Evolutionary conservation across 345 rosid species (phyloP).

Genomic region (Citrus reticulata): DNA sequence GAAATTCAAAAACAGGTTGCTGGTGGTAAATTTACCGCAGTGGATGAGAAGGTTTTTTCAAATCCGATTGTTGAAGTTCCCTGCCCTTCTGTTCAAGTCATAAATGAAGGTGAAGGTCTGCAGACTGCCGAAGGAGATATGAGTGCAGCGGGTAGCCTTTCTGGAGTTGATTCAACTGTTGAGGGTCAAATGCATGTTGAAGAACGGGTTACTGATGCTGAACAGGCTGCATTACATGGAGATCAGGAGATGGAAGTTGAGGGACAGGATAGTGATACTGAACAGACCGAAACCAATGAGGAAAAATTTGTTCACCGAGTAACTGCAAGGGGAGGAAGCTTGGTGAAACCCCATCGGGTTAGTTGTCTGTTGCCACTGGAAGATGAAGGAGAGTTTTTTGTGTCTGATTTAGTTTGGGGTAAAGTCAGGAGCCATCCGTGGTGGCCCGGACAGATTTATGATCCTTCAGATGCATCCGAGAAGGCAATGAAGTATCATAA

Average conservation of each 20-base stretch:
- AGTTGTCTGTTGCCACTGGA: slow-evolving; percentile 38
- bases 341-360: slow-evolving; percentile 29
- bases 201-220: slow-evolving; percentile 27
- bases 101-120: slow-evolving; percentile 5
- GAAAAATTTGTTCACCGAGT: slow-evolving; percentile 19
- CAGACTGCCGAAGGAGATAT: slow-evolving; percentile 1
- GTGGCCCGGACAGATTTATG: slow-evolving; percentile 87
- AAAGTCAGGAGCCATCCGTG: slow-evolving; percentile 79
- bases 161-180: slow-evolving; percentile 3
- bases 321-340: slow-evolving; percentile 18
- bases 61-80: not conserved
- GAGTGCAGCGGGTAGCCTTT: not conserved
- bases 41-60: slow-evolving; percentile 3
- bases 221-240: slow-evolving; percentile 24
- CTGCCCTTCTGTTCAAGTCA: not conserved
- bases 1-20: slow-evolving; percentile 10
- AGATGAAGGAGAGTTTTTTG: slow-evolving; percentile 40
- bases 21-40: slow-evolving; percentile 10
- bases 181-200: slow-evolving; percentile 21
- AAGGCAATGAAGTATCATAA: slow-evolving; percentile 55
- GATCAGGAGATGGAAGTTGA: slow-evolving; percentile 39
- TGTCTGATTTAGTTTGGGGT: slow-evolving; percentile 74
- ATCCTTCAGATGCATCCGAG: slow-evolving; percentile 66
- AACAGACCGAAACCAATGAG: slow-evolving; percentile 18
- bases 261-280: slow-evolving; percentile 28